phyloP scores from a whole-genome alignment of 805 yeast species.

The Brettanomyces sp. region DNA sequence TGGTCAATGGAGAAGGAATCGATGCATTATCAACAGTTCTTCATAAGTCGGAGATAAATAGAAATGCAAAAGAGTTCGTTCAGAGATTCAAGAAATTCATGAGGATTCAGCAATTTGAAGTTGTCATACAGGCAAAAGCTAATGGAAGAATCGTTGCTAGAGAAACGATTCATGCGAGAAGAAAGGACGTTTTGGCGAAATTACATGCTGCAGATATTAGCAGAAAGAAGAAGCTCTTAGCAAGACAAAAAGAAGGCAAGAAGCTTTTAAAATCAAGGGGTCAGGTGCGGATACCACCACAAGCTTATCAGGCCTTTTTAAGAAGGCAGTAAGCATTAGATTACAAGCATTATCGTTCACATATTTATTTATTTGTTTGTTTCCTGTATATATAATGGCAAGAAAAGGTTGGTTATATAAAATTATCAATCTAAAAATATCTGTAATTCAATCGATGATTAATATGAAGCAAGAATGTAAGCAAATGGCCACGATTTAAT shows the following conservation, averaged over 20 bases:
- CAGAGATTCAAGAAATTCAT: conserved; percentile 71
- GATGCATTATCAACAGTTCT: conserved; percentile 90
- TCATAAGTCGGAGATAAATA: conserved; percentile 70
- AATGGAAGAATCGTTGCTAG: conserved; percentile 76
- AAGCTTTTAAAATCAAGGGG: conserved; percentile 76
- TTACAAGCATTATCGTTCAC: neutral
- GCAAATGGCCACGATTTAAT: no score
- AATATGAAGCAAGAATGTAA: no score
- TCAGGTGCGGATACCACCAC: conserved; percentile 65
- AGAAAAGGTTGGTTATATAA: no score
- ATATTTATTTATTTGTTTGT: no score
- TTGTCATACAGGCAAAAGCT: conserved; percentile 83
- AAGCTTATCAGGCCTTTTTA: conserved; percentile 83
- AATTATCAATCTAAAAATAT: no score
- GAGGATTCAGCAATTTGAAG: conserved; percentile 80
- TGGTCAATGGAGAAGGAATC: conserved; percentile 81
- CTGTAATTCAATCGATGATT: no score
- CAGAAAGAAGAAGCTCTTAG: conserved; percentile 78
- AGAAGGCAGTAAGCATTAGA: conserved; percentile 20
- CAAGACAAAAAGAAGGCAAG: conserved; percentile 90
- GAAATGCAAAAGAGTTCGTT: conserved; percentile 75
- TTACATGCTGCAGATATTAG: conserved; percentile 91
- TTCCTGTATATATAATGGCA: no score
- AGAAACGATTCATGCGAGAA: conserved; percentile 85
- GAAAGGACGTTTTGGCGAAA: conserved; percentile 91